A percentile compares a stretch with the other conserved stretches of the same genome.
These are phyloP conservation scores for Globisporangium viniferum DNA, from an alignment of 352 stramenopile species.

Conservation along the genomic window DNA sequence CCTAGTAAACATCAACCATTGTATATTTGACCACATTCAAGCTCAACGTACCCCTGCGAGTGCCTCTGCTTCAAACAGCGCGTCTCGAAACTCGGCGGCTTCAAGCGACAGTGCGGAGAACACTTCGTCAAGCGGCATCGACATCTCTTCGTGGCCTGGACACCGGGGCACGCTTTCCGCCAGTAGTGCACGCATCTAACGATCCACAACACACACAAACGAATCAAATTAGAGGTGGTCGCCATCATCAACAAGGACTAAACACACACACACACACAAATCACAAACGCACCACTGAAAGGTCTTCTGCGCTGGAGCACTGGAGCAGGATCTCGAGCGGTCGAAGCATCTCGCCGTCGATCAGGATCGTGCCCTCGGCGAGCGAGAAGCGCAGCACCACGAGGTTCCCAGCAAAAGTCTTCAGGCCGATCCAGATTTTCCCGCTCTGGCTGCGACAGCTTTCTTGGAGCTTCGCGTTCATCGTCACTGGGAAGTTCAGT, in stretches of 20 bases:
- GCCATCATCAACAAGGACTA: neutral
- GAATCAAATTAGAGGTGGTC: neutral
- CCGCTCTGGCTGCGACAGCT: constrained; percentile 38
- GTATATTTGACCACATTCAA: neutral
- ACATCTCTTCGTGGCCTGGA: constrained; percentile 14
- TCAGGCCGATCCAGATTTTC: constrained; percentile 51
- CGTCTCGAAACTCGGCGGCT: constrained; percentile 3
- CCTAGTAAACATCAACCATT: neutral
- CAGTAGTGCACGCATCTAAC: constrained; percentile 57
- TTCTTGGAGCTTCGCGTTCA: constrained; percentile 25
- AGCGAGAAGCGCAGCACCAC: constrained; percentile 38
- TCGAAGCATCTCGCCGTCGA: constrained; percentile 20
- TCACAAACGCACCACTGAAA: constrained; percentile 43
- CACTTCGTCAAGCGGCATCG: constrained; percentile 19
- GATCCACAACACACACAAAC: neutral
- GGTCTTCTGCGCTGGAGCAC: constrained; percentile 50
- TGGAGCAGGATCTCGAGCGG: constrained; percentile 47
- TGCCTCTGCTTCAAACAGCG: constrained; percentile 7
- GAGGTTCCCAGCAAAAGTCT: constrained; percentile 38
- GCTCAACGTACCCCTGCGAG: constrained; percentile 10
- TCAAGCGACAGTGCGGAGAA: constrained; percentile 19
- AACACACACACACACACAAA: neutral
- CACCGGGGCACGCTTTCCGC: constrained; percentile 15
- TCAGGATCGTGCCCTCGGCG: constrained; percentile 12
- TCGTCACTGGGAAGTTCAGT: constrained; percentile 21